Conservation (phyloP, 2,329 filamentous ascomycete species). For the Phoma sp. region DNA sequence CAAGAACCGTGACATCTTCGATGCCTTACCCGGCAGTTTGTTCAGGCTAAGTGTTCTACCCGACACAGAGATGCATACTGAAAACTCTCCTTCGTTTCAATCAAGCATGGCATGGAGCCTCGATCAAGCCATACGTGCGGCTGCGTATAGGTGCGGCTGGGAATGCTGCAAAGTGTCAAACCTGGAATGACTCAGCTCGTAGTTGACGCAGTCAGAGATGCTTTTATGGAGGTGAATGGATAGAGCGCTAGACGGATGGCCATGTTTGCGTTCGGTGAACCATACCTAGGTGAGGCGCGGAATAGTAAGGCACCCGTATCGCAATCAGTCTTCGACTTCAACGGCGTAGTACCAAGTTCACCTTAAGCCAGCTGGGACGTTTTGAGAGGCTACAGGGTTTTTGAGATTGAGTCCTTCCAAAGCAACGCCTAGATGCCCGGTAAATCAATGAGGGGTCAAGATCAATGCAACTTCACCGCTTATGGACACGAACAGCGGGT, state of each 20-base stretch:
- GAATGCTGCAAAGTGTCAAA: not conserved
- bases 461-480: conserved; percentile 4
- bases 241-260: conserved; percentile 35
- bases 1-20: conserved; percentile 39
- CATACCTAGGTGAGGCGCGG: conserved; percentile 28
- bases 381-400: not conserved
- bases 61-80: not conserved
- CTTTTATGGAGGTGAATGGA: conserved; percentile 39
- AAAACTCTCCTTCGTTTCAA: not conserved
- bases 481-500: not conserved
- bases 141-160: not conserved
- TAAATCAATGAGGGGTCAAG: not conserved
- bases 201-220: conserved; percentile 35
- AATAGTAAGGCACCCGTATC: not conserved
- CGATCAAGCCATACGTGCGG: not conserved
- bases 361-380: not conserved
- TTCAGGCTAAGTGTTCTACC: conserved; percentile 18
- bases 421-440: not conserved
- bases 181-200: conserved; percentile 22
- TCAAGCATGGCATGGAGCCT: not conserved
- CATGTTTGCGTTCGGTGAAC: conserved; percentile 38
- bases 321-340: not conserved
- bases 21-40: conserved; percentile 29
- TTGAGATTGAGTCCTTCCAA: conserved; percentile 5
- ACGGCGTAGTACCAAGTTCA: not conserved